These are phyloP conservation scores for Coccomyxa sp. DNA, from an alignment of 139 green algal genomes.

Conservation along the genomic window DNA sequence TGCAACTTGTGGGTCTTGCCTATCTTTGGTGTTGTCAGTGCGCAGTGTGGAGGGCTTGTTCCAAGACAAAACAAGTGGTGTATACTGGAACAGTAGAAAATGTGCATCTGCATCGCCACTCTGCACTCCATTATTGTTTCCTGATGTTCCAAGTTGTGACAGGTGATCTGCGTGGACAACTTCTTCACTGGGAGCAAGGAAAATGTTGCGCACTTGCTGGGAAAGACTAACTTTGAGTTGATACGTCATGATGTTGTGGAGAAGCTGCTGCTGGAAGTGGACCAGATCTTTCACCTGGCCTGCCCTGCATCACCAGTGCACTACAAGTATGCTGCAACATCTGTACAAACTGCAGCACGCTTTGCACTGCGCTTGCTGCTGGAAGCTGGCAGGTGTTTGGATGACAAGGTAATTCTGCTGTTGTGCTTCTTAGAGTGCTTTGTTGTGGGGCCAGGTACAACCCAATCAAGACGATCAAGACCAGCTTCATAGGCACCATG, in stretches of 20 bases:
- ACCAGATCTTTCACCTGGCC: conserved; percentile 98
- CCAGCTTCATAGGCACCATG: conserved; percentile 93
- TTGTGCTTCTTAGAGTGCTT: too few relatives aligned
- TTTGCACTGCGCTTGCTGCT: neutral
- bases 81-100: neutral
- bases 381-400: neutral
- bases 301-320: conserved; percentile 98
- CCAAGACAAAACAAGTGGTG: too few relatives aligned
- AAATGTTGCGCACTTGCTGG: conserved; percentile 90
- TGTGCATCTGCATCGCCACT: neutral
- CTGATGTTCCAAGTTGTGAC: neutral
- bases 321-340: conserved; percentile 84
- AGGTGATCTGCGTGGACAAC: conserved; percentile 98
- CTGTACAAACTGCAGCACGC: neutral
- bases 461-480: conserved; percentile 99
- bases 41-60: too few relatives aligned
- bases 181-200: conserved; percentile 98
- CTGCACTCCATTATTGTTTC: neutral
- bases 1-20: neutral
- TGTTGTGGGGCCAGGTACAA: conserved; percentile 78
- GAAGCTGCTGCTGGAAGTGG: conserved; percentile 93
- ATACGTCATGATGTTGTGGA: conserved; percentile 97
- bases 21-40: too few relatives aligned
- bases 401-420: too few relatives aligned
- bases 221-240: conserved; percentile 92